Base-by-base conservation (phyloP, 208 protist species). In the Leishmania tarentolae region DNA sequence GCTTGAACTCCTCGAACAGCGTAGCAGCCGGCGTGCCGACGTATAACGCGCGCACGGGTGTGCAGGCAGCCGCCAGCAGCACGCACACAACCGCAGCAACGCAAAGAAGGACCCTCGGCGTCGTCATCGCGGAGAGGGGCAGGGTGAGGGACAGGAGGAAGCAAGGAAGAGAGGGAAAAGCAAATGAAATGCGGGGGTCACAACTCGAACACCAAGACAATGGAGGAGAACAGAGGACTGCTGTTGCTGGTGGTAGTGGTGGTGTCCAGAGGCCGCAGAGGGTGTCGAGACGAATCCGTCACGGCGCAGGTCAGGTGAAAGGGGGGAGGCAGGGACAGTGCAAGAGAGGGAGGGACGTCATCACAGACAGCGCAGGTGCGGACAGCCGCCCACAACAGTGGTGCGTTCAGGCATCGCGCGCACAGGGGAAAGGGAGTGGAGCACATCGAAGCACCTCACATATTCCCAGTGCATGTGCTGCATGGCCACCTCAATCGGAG, bases 1-100 rank as follows among this genome's bases (percentile, higher is more conserved):
- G 35, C 81, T 92, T 92, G 85, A 89, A 92, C 56, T 71, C 80
- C 75, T 83, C 75, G 42, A 90, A 92, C 65, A 84, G 80, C 57
- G 56, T 73, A 69, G 73, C 57, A 28, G 80, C 76, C 24, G 80
- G 31, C 59, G 70, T 78, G 46, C 65, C 66, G 21, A 74, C 71
- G 75, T 83, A 56, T 37, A 89, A 68, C 24, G 78, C 80, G 5
- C 69, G 65, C 78, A 65, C 78, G 13, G 81, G 50, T 57, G 71
- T 52, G n/a, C 35, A 11, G 35, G 72, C 72, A 56, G 73, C 57
- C 42, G 73, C 79, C 28, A 84, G 79, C 66, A 88, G 50, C 71
- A 80, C 76, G 74, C 72, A 84, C 78, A 83, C 77, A 46, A 42
- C 79, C n/a, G 80, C 80, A 35, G 77, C 53, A 47, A 75, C 82